phyloP scores from a whole-genome alignment of 192 early-diverging fungal species.

The Haplosporangium gracile region DNA sequence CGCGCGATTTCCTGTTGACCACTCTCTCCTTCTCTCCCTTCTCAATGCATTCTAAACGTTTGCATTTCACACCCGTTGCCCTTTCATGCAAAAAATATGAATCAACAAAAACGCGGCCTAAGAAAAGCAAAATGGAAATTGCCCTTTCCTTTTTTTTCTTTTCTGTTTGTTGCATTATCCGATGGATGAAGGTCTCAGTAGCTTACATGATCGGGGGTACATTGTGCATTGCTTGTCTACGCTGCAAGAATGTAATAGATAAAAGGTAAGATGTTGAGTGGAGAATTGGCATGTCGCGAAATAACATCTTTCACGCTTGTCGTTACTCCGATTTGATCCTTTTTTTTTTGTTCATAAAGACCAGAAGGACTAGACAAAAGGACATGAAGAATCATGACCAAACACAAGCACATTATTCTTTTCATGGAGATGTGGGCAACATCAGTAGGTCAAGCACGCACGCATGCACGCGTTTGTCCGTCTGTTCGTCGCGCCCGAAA shows the following conservation, averaged over 20 bases:
- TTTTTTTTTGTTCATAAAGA: neutral
- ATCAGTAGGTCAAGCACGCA: neutral
- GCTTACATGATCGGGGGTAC: neutral
- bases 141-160: neutral
- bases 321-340: neutral
- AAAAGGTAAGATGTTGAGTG: too few relatives aligned
- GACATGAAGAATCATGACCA: neutral
- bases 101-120: neutral
- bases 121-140: too few relatives aligned
- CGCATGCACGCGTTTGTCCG: neutral
- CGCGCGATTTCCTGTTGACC: too few relatives aligned
- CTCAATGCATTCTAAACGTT: neutral
- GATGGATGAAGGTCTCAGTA: neutral
- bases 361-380: neutral
- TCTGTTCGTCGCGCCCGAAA: neutral
- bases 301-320: neutral
- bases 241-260: neutral
- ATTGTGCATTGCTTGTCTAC: neutral
- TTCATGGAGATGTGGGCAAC: constrained; percentile 3
- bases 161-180: neutral
- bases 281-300: neutral
- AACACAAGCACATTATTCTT: neutral
- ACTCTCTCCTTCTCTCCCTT: too few relatives aligned
- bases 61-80: neutral
- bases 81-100: constrained; percentile 1